A percentile compares a stretch with the other conserved stretches of the same genome.
These are phyloP conservation scores for Kwoniella bestiolae DNA, from an alignment of 768 basidiomycete species.

Conservation along the genomic window DNA sequence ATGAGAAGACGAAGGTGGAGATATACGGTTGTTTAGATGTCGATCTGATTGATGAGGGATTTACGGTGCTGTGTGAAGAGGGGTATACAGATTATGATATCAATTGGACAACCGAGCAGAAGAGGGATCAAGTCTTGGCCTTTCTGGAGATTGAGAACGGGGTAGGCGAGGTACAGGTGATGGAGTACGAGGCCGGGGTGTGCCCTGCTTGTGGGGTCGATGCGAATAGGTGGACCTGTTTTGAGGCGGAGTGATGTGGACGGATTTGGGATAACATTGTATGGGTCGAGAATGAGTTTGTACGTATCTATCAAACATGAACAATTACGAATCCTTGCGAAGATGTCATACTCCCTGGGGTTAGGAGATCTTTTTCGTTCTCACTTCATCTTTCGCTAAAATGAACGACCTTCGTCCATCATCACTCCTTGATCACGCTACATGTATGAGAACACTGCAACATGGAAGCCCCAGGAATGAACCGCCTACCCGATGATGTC, in stretches of 20 bases:
- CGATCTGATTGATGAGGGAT: background rate
- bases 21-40: background rate
- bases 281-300: too few species aligned
- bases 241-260: background rate
- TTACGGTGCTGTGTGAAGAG: background rate
- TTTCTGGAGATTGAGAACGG: background rate
- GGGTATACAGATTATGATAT: background rate
- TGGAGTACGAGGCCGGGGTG: background rate
- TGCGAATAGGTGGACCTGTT: background rate
- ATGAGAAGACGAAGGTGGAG: slow-evolving; percentile 3
- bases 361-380: too few species aligned
- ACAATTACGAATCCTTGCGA: too few species aligned
- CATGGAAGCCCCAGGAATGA: background rate
- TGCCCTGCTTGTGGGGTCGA: slow-evolving; percentile 16
- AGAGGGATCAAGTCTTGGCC: background rate
- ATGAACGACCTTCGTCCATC: too few species aligned
- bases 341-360: too few species aligned
- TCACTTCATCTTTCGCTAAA: too few species aligned
- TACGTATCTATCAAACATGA: too few species aligned
- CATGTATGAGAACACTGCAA: background rate
- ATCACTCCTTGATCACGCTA: too few species aligned
- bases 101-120: background rate
- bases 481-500: background rate
- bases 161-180: background rate
- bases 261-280: too few species aligned